These are phyloP conservation scores for Mycena sp. DNA, from an alignment of 1,284 basidiomycete genomes.

Conservation along the genomic window DNA sequence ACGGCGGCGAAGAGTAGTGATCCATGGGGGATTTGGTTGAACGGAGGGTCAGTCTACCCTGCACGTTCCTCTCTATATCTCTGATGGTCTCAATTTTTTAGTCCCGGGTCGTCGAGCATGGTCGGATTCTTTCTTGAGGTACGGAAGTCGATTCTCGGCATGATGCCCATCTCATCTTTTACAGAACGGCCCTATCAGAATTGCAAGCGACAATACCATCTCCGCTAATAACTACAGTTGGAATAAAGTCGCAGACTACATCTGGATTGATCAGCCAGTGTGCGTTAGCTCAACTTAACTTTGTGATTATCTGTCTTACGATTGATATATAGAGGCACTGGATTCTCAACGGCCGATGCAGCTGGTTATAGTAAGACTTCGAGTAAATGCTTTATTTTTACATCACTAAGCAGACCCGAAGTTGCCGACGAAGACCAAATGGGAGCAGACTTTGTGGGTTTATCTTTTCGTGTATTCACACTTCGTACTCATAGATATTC, in stretches of 20 bases:
- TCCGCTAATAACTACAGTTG: conserved; percentile 66
- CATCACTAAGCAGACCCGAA: conserved; percentile 37
- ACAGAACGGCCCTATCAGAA: conserved; percentile 76
- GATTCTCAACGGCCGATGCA: conserved; percentile 71
- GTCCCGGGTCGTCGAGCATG: conserved; percentile 76
- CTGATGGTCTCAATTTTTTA: conserved; percentile 35
- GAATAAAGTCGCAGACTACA: conserved; percentile 67
- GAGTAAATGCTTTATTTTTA: conserved; percentile 8
- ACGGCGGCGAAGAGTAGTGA: conserved; percentile 43
- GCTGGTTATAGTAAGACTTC: conserved; percentile 60
- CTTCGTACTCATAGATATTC: not conserved
- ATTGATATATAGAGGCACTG: conserved; percentile 52
- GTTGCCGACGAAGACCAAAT: conserved; percentile 74
- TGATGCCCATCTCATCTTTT: not conserved
- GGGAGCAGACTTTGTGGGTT: conserved; percentile 68
- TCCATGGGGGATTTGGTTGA: conserved; percentile 81
- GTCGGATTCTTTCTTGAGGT: conserved; percentile 47
- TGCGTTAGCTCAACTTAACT: conserved; percentile 28
- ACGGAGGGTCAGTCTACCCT: conserved; percentile 62
- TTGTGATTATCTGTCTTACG: conserved; percentile 27
- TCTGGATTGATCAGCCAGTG: conserved; percentile 81
- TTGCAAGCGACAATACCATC: conserved; percentile 58
- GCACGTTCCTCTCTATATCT: not conserved
- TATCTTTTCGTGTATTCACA: not conserved
- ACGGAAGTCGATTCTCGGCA: not conserved